Conservation (phyloP, 2,329 filamentous ascomycete species). For the Fusarium bulbicola region DNA sequence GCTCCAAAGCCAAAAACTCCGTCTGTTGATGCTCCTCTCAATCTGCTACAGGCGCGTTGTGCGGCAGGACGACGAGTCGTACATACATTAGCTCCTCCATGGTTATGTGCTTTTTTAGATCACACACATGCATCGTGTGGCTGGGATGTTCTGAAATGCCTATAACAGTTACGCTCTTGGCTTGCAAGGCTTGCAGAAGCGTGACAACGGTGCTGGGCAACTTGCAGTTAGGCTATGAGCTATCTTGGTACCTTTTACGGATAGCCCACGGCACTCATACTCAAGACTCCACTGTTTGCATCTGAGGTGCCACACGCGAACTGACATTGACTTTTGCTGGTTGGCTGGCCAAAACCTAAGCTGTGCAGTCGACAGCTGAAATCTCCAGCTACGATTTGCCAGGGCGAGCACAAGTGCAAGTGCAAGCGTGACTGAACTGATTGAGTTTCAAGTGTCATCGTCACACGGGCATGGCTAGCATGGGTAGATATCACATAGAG, state of each 20-base stretch:
- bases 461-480: neutral
- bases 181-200: constrained; percentile 25
- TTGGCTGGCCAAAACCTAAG: neutral
- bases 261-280: neutral
- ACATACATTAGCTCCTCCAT: constrained; percentile 4
- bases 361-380: neutral
- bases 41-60: constrained; percentile 1
- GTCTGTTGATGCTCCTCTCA: neutral
- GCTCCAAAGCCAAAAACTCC: neutral
- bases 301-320: neutral
- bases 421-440: neutral
- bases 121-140: neutral
- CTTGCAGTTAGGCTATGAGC: neutral
- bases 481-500: constrained; percentile 10
- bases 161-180: neutral
- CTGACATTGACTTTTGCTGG: constrained; percentile 8
- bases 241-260: neutral
- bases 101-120: neutral
- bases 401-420: neutral
- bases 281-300: neutral
- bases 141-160: neutral
- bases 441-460: constrained; percentile 2
- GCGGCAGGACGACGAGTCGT: constrained; percentile 1
- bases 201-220: constrained; percentile 8
- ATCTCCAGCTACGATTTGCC: neutral